These are phyloP conservation scores for Pelargonium citronellum DNA, from an alignment of 441 rosid genomes.

Conservation along the genomic window DNA sequence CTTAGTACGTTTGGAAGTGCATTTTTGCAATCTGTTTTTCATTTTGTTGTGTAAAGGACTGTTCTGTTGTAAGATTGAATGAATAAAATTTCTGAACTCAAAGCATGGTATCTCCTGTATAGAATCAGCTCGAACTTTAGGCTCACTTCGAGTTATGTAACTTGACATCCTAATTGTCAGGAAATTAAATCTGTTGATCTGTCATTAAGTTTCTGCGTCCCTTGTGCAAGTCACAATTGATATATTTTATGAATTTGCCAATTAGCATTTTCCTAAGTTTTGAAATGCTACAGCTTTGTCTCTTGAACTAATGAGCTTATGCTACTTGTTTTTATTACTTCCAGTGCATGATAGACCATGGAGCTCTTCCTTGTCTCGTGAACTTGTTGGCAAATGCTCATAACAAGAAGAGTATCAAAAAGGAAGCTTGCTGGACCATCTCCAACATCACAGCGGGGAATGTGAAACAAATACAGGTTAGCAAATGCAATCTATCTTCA, in stretches of 20 bases:
- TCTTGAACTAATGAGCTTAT: constrained; percentile 18
- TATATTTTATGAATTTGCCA: neutral
- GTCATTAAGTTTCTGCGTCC: neutral
- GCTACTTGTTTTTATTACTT: constrained; percentile 15
- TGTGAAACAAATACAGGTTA: constrained; percentile 51
- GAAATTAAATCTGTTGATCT: neutral
- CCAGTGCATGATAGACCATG: constrained; percentile 39
- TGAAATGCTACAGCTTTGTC: constrained; percentile 14
- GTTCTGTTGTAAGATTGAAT: neutral
- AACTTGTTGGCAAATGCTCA: constrained; percentile 33
- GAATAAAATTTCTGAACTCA: neutral
- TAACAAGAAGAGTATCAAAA: constrained; percentile 54
- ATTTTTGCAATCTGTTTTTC: neutral
- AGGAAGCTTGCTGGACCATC: constrained; percentile 64
- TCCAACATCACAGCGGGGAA: constrained; percentile 65
- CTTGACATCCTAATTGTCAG: neutral
- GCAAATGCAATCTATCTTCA: constrained; percentile 7
- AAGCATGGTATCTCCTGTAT: neutral
- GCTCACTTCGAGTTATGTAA: neutral
- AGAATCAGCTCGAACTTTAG: neutral
- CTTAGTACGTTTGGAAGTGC: neutral
- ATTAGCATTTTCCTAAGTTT: neutral
- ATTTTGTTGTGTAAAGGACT: neutral
- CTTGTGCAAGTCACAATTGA: neutral
- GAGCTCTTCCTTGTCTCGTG: constrained; percentile 43